A percentile compares a stretch with the other conserved stretches of the same genome.
phyloP scores from a whole-genome alignment of 176 grass and related monocot genomes.

The Bromus sterilis region DNA sequence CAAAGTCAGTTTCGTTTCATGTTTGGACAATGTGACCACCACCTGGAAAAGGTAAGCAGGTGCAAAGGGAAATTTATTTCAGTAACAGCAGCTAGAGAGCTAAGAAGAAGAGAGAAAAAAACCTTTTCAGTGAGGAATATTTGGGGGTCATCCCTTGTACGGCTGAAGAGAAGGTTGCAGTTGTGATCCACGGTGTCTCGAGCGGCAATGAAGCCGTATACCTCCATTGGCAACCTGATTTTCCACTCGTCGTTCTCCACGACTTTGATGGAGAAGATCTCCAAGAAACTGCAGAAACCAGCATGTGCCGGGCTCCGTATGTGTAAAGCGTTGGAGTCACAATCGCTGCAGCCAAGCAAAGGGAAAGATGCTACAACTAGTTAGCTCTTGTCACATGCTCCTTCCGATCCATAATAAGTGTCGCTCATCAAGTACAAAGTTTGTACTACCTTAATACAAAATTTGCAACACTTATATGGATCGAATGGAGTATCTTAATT shows the following conservation, averaged over 20 bases:
- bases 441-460: too few species aligned
- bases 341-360: background rate
- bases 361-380: background rate
- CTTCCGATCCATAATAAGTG: too few species aligned
- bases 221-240: background rate
- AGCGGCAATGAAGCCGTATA: background rate
- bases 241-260: background rate
- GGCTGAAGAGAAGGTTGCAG: background rate
- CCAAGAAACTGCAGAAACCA: background rate
- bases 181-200: background rate
- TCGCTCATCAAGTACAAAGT: too few species aligned
- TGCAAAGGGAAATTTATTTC: background rate
- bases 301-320: background rate
- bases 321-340: background rate
- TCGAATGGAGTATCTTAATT: too few species aligned
- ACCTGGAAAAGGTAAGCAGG: background rate
- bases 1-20: background rate
- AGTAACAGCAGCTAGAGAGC: background rate
- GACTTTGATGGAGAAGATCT: background rate
- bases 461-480: too few species aligned
- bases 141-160: background rate
- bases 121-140: background rate
- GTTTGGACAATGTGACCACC: background rate
- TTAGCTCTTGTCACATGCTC: background rate
- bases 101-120: background rate